Evolutionary conservation across 768 basidiomycete species (phyloP).

Genomic region (Tylopilus sp.): DNA sequence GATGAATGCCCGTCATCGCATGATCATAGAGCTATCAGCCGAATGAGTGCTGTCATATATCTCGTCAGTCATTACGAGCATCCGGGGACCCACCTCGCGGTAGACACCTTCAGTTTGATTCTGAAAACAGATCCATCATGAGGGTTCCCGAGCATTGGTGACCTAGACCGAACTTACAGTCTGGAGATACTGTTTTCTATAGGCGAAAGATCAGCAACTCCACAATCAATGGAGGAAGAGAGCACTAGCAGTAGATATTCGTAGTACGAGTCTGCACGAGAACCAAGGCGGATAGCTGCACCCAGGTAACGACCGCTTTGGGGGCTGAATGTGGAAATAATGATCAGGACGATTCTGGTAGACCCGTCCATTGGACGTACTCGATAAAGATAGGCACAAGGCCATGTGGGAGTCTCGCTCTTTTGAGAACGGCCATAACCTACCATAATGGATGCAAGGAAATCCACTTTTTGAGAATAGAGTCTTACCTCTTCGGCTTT

Average conservation of each 20-base stretch:
- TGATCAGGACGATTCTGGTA: slow-evolving; percentile 8
- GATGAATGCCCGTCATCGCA: slow-evolving; percentile 79
- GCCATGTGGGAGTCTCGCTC: slow-evolving; percentile 60
- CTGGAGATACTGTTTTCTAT: slow-evolving; percentile 32
- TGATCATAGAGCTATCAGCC: slow-evolving; percentile 79
- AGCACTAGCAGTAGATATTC: slow-evolving; percentile 75
- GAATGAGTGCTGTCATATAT: not conserved
- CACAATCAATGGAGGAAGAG: not conserved
- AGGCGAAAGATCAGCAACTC: slow-evolving; percentile 1
- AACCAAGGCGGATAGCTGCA: slow-evolving; percentile 83
- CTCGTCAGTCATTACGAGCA: not conserved
- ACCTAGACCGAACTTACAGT: slow-evolving; percentile 27
- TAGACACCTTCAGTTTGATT: slow-evolving; percentile 76
- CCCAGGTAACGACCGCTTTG: slow-evolving; percentile 50
- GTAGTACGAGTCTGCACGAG: slow-evolving; percentile 91
- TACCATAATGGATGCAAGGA: slow-evolving; percentile 18
- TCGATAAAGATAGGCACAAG: slow-evolving; percentile 83
- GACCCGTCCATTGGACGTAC: slow-evolving; percentile 39
- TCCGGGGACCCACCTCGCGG: slow-evolving; percentile 50
- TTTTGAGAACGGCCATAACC: slow-evolving; percentile 71
- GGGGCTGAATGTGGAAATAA: slow-evolving; percentile 35
- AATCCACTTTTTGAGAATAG: not conserved
- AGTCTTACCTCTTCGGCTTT: slow-evolving; percentile 63
- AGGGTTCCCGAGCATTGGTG: not conserved
- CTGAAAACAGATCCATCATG: slow-evolving; percentile 31